Percentiles rank a stretch among this genome's conserved stretches.
Conservation (phyloP, 129 eudicot species). For the Artemisia argyi region DNA sequence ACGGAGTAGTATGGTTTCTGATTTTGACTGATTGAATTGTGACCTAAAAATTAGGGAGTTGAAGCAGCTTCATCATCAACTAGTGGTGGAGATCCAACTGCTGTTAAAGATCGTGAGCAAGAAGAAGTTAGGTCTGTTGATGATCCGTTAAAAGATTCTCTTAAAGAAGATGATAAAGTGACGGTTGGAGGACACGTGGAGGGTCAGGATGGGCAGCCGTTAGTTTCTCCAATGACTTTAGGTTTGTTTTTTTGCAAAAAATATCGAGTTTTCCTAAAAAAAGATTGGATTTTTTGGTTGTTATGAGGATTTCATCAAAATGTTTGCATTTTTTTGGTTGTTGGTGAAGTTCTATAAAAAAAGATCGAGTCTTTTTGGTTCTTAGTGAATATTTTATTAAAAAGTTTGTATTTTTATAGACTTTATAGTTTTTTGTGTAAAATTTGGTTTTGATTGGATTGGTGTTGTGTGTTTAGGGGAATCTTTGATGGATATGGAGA, state of each 20-base stretch:
- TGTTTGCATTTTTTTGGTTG: too few species aligned
- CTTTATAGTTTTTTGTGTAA: too few species aligned
- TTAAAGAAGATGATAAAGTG: constrained; percentile 22
- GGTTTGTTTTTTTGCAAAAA: constrained; percentile 21
- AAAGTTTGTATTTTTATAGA: too few species aligned
- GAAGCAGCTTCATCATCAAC: too few species aligned
- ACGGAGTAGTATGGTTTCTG: too few species aligned
- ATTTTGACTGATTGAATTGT: too few species aligned
- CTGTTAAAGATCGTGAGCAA: constrained; percentile 29
- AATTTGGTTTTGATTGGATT: background rate
- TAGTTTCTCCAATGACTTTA: constrained; percentile 44
- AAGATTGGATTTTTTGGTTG: too few species aligned
- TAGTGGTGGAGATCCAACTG: too few species aligned
- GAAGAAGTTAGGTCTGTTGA: too few species aligned
- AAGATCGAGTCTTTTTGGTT: background rate
- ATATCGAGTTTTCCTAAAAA: too few species aligned
- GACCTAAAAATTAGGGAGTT: too few species aligned
- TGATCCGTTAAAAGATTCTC: constrained; percentile 43
- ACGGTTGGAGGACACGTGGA: constrained; percentile 49
- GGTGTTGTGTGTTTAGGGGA: constrained; percentile 29
- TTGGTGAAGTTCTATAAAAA: background rate
- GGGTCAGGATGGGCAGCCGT: constrained; percentile 33
- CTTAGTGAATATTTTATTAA: background rate
- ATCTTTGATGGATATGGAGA: constrained; percentile 51
- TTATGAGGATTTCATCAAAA: too few species aligned